phyloP scores from a whole-genome alignment of 805 yeast species.

The Schwanniomyces occidentalis region DNA sequence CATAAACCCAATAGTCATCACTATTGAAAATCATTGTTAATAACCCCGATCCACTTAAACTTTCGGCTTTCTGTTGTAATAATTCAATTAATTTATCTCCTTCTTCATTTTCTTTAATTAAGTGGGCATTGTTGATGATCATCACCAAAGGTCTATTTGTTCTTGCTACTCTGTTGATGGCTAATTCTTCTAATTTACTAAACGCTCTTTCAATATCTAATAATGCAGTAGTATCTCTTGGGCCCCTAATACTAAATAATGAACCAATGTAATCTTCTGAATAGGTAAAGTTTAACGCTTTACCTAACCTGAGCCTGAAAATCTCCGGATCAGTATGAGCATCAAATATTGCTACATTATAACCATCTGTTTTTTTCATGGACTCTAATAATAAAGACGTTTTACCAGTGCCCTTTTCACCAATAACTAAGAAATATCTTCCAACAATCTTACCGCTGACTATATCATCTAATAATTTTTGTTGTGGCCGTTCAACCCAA shows the following conservation, averaged over 20 bases:
- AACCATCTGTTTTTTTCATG: slow-evolving; percentile 61
- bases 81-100: slow-evolving; percentile 70
- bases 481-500: slow-evolving; percentile 77
- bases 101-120: slow-evolving; percentile 73
- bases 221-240: slow-evolving; percentile 80
- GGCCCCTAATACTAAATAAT: slow-evolving; percentile 76
- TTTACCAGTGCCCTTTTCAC: slow-evolving; percentile 88
- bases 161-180: slow-evolving; percentile 47
- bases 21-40: slow-evolving; percentile 72
- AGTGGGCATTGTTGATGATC: slow-evolving; percentile 72
- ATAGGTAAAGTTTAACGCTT: slow-evolving; percentile 69
- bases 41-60: slow-evolving; percentile 70
- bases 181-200: slow-evolving; percentile 71
- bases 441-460: slow-evolving; percentile 65
- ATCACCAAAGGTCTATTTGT: slow-evolving; percentile 58
- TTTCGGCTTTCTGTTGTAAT: slow-evolving; percentile 81
- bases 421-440: slow-evolving; percentile 68
- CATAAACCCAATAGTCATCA: slow-evolving; percentile 88
- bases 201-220: slow-evolving; percentile 83
- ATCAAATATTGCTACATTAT: slow-evolving; percentile 68
- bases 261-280: slow-evolving; percentile 85
- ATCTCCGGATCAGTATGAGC: slow-evolving; percentile 88
- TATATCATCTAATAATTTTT: slow-evolving; percentile 60
- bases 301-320: slow-evolving; percentile 72
- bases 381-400: slow-evolving; percentile 74